Conservation (phyloP, 805 yeast genomes). For the Saturnispora dispora region DNA sequence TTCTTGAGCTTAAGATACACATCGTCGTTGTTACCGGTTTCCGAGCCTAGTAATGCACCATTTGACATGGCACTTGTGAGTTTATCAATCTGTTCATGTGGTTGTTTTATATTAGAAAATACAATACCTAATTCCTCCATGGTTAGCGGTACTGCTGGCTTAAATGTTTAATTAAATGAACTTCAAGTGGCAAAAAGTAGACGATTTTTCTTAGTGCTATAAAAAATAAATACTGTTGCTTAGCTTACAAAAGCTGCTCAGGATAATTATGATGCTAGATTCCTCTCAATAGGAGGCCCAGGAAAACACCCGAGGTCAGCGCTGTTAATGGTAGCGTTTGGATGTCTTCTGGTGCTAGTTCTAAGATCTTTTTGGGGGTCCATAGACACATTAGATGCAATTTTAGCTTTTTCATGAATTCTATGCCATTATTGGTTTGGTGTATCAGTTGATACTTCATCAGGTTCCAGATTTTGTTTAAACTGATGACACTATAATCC, state of each 20-base stretch:
- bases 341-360: not conserved
- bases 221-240: not conserved
- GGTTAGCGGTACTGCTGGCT: not conserved
- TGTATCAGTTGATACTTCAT: not conserved
- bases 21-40: constrained; percentile 36
- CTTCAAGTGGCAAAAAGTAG: constrained; percentile 3
- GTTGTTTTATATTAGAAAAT: constrained; percentile 14
- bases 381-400: not conserved
- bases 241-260: not conserved
- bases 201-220: not conserved
- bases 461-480: not conserved
- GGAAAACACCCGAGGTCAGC: not conserved
- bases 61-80: constrained; percentile 8
- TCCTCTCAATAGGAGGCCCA: not conserved
- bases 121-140: constrained; percentile 62
- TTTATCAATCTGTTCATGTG: constrained; percentile 12
- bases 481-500: not conserved
- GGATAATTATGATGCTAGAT: not conserved
- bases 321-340: not conserved
- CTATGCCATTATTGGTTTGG: not conserved
- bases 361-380: not conserved
- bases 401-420: not conserved
- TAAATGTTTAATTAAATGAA: not conserved
- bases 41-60: constrained; percentile 19
- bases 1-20: constrained; percentile 78